Base-by-base conservation (phyloP, 148 eudicot species). In the Camellia lanceoleosa region DNA sequence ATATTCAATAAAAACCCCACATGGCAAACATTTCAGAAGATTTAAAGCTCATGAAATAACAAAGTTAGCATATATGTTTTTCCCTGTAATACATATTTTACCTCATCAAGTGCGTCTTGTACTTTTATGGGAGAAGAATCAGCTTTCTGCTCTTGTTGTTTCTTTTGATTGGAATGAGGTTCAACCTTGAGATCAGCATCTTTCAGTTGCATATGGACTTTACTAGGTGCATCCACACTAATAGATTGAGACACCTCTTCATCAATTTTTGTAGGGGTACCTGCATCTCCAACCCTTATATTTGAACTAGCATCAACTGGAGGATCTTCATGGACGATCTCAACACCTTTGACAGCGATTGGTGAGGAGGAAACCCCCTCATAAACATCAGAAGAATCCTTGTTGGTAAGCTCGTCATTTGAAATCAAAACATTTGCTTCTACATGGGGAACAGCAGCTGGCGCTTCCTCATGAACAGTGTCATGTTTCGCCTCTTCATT, bases 81-180 rank as follows among this genome's bases (percentile, higher is more conserved):
- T 69, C 67, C 71, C 52, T 41, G 68, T 78, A 10, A 44, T 62
- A 82, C 63, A 74, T 72, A 88, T 75, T 82, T 87, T 91, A 97
- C 99, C 99, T 97, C 99, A 75, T 94, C 94, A 81, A 97, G 93
- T 82, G 93, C 94, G 73, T 93, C 97, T 86, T 93, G 87, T 66
- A 91, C 93, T 89, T 86, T 92, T 18, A 75, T 80, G 16, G 85
- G 74, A 72, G 87, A 84, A 49, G 75, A 46, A 68, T 76, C 86
- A 68, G 78, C 67, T 81, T 86, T 85, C 67, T 78, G 80, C 18
- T 80, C 86, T 71, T 84, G 89, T 41, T 62, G 83, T 64, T 84
- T 84, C 78, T 80, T 71, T 68, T 75, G 55, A 81, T 41, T 82
- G 42, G 83, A 68, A 74, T 74, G 78, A 85, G 87, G 80, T 89